Evolutionary conservation across 768 basidiomycete species (phyloP), one percentile per base, ranked within the genome.

Genomic region (Chalciporus chontae): DNA sequence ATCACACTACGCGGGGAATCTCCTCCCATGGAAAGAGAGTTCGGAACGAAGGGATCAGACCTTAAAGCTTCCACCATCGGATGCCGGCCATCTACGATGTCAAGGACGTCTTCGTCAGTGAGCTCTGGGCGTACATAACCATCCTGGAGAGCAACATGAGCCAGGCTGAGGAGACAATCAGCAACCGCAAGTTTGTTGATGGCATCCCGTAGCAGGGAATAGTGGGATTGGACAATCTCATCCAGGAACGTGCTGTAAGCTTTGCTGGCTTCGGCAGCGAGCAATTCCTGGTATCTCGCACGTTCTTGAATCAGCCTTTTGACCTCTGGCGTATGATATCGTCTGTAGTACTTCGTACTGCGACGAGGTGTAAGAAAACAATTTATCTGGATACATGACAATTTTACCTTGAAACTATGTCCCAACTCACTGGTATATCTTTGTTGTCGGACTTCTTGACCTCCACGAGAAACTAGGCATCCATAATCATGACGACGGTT

Each of bases 41-140:
- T 97, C 3, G 92, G 85, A 1, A 97, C 85, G 68, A 91, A 95
- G 2, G 93, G 90, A 53, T 89, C 83, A 1, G 83, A 70, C 34
- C 82, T 74, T 18, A 94, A 69, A 8, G 77, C 77, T 65, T 96
- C 94, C 14, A 94, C 81, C 81, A 98, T 92, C 0, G 95, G 95
- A 72, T 99, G 95, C 10, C 93, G 78, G 0, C 91, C 94, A n/a
- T 85, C 81, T 10, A 77, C 68, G 26, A 97, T 87, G 52, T 90
- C 84, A 11, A 97, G 71, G 21, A 66, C 66, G 42, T 84, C 78
- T 24, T 83, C 80, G 7, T 84, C 77, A 0, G 79, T 79, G 59
- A 96, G 88, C 52, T 75, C 69, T 1, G 95, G 94, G 40, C 85
- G 83, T 29, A 83, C 81, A 56, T 93, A 97, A 41, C 84, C 84